These are phyloP conservation scores for Stellera chamaejasme DNA, from an alignment of 345 rosid species.

Conservation along the genomic window DNA sequence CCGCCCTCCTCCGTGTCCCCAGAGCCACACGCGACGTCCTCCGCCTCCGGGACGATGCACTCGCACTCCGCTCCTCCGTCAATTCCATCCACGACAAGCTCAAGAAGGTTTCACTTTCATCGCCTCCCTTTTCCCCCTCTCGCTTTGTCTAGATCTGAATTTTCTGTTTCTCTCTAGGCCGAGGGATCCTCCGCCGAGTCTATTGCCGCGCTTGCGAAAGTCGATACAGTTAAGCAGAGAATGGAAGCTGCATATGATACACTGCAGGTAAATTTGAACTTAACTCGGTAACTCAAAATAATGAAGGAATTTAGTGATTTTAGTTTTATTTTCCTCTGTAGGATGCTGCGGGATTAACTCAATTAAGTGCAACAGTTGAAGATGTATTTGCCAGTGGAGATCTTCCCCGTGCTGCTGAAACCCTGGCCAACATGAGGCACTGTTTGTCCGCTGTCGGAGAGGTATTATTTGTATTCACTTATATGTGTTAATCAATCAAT, in stretches of 20 bases:
- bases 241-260: constrained; percentile 96
- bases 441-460: constrained; percentile 98
- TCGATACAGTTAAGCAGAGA: constrained; percentile 93
- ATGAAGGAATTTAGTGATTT: too few relatives aligned
- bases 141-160: constrained; percentile 6
- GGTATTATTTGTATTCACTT: constrained; percentile 28
- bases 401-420: constrained; percentile 98
- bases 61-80: constrained; percentile 70
- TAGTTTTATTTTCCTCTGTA: constrained; percentile 10
- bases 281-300: too few relatives aligned
- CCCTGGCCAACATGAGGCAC: constrained; percentile 98
- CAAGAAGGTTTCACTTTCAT: constrained; percentile 44
- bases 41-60: constrained; percentile 90
- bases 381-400: constrained; percentile 97
- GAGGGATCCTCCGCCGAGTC: constrained; percentile 95
- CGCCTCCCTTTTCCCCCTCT: constrained; percentile 1
- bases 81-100: constrained; percentile 87
- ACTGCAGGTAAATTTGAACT: constrained; percentile 40
- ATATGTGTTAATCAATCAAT: background rate
- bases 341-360: constrained; percentile 99
- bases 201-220: constrained; percentile 86
- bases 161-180: constrained; percentile 38
- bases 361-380: constrained; percentile 93
- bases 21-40: constrained; percentile 90
- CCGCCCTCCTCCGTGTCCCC: constrained; percentile 88